Evolutionary conservation across 2,329 filamentous ascomycete genomes (phyloP), one percentile per base, ranked within the genome.

Genomic region (Alternaria arborescens): DNA sequence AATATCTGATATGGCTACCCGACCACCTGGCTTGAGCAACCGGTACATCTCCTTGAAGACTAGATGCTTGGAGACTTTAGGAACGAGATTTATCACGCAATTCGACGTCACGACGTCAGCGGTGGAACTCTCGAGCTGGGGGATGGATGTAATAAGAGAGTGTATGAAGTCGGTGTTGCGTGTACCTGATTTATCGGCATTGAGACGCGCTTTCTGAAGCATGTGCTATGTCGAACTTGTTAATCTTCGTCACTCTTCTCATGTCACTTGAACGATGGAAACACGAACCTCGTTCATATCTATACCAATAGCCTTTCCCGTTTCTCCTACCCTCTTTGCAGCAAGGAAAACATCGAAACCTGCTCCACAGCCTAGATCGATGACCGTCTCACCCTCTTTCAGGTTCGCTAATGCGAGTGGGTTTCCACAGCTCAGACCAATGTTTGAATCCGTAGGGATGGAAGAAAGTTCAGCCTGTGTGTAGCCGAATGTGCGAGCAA

Each of bases 1-100:
- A 11, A 89, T 88, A 67, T 90, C 88, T 2, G 82, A 85, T 36
- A 90, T 76, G 0, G 87, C 87, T 10, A 89, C 75, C 7, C 87
- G 77, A 0, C 88, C 88, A 4, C 85, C 84, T 0, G 84, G 81
- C 64, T 84, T 87, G 2, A 90, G 78, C 0, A 90, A 64, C 1
- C 88, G 82, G 58, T 80, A 80, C 68, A 89, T 88, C 71, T 90
- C 87, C 0, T 75, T 67, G 62, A 90, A 89, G 0, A 83, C 69
- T 3, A 52, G 18, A 1, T 50, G 64, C 52, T 75, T 74, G 16
- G 71, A 69, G 0, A 44, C 6, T 16, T 67, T 55, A 3, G 71
- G 71, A 2, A 41, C 18, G 10, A 41, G 40, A 7, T 41, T 41
- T 11, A 41, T 12, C 3, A 41, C 40, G 20, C 40, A 41, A 14